Base-by-base conservation (phyloP, 352 stramenopile genomes). In the Pythium diclinum region DNA sequence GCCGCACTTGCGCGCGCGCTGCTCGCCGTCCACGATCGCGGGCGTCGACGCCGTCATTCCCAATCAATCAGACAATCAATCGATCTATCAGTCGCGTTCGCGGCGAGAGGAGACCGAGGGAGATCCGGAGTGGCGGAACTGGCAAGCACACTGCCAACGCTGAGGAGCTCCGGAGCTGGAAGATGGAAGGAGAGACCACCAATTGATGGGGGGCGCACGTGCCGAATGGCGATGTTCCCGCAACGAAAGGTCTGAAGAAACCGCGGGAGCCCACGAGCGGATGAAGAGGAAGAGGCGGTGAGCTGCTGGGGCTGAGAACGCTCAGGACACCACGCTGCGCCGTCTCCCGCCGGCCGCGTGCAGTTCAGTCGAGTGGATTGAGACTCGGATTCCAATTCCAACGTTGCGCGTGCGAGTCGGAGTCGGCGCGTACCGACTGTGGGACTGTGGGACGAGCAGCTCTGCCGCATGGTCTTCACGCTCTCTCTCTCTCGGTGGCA, bases 1-100 rank as follows among this genome's bases (percentile, higher is more conserved):
- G 6, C 83, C 83, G 40, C 56, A 73, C 21, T 72, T 61, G 33
- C 81, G 83, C 56, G 79, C 83, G 53, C 85, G 71, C 25, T 84
- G 62, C 63, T 90, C 81, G 53, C 76, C 68, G 61, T 85, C 67
- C 36, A 88, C 71, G 17, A 71, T 54, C 17, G 48, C 32, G 11
- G 56, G 21, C 23, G 44, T 40, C 44, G 59, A 30, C 52, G 52
- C 52, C 52, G 52, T 33, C 44, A 28, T 28, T 23, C 25, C 25
- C 25, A 28, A 28, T 28, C 25, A 28, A 28, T 28, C 25, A 28
- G 25, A 28, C 25, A 28, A 28, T 28, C 25, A 3, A 28, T 28
- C 25, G 25, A 28, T 1, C 25, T 28, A 28, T 28, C 25, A 28
- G 25, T 49, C 42, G 16, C 42, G 42, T 19, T 40, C 33, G 33